phyloP scores from a whole-genome alignment of 306 rosid species.

The Ormosia semicastrata region DNA sequence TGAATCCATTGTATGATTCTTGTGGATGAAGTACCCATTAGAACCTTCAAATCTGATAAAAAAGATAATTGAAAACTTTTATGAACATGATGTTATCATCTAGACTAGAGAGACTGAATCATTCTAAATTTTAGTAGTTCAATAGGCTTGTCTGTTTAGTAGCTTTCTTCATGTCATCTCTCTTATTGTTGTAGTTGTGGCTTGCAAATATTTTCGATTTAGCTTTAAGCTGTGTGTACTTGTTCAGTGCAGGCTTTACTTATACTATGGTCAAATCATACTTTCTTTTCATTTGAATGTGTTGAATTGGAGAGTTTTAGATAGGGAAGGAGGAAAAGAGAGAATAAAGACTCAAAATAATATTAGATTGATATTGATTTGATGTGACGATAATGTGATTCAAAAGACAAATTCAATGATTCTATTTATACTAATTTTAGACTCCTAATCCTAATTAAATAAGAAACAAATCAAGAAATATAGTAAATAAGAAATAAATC shows the following conservation, averaged over 20 bases:
- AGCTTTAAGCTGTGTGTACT: neutral
- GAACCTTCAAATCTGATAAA: neutral
- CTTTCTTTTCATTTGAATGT: neutral
- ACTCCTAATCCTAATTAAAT: too few species aligned
- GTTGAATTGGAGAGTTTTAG: neutral
- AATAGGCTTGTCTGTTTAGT: neutral
- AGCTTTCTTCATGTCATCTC: neutral
- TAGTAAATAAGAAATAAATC: too few species aligned
- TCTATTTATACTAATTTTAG: too few species aligned
- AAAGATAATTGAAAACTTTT: neutral
- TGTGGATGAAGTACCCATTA: neutral
- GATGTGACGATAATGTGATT: too few species aligned
- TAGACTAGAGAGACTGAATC: neutral
- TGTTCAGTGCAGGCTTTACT: neutral
- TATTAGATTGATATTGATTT: too few species aligned
- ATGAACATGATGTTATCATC: neutral
- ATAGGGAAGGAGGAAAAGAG: too few species aligned
- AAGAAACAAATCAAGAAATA: too few species aligned
- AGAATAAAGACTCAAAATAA: too few species aligned
- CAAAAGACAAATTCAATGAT: too few species aligned
- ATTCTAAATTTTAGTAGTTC: neutral
- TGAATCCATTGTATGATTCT: neutral
- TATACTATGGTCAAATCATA: neutral
- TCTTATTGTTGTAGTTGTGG: neutral
- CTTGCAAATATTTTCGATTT: neutral